Evolutionary conservation across 768 basidiomycete species (phyloP), one percentile per base, ranked within the genome.

Genomic region (Lepiota subincarnata): DNA sequence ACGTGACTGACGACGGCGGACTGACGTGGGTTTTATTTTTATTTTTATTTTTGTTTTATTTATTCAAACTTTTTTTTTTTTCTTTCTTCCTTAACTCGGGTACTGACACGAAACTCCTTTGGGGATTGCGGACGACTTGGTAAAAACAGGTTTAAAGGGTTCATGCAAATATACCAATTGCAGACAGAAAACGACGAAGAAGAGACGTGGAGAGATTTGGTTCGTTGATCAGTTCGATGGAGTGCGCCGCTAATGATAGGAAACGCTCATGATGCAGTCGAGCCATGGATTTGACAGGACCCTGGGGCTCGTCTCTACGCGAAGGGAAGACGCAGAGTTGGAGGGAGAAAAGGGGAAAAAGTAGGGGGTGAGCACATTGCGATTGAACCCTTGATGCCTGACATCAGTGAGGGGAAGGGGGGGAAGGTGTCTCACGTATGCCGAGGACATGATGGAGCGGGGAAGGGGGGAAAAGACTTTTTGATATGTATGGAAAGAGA

Each of bases 111-210:
- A 35, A 22, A 16, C 36, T 11, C 20, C 38, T 34, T 49, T 49
- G 54, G 41, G 47, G 16, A n/a, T 4, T 10, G 4, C 12, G 14
- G 4, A 22, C 31, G 47, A 43, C 28, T 37, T 35, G 34, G 26
- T 18, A 39, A 13, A 37, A 52, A 47, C 47, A 91, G 89, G 14
- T 82, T 89, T 64, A 84, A 85, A 64, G 89, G 89, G 1, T 91
- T 92, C 63, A 63, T 89, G 64, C 87, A 91, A 64, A 81, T 92
- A 50, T 92, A 91, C 62, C 86, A 89, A 60, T 69, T 91, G n/a
- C 90, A 92, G 65, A 89, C 87, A 1, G 86, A 89, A 60, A 87
- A 82, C 57, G 89, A 91, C 57, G 87, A 89, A 59, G 84, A 84
- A 65, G 87, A 92, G 69, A 92, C 89, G 6, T 92, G 87, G 88